A percentile compares a stretch with the other conserved stretches of the same genome.
phyloP scores from a whole-genome alignment of 2,329 filamentous ascomycete genomes.

The Pseudogymnoascus sp. region DNA sequence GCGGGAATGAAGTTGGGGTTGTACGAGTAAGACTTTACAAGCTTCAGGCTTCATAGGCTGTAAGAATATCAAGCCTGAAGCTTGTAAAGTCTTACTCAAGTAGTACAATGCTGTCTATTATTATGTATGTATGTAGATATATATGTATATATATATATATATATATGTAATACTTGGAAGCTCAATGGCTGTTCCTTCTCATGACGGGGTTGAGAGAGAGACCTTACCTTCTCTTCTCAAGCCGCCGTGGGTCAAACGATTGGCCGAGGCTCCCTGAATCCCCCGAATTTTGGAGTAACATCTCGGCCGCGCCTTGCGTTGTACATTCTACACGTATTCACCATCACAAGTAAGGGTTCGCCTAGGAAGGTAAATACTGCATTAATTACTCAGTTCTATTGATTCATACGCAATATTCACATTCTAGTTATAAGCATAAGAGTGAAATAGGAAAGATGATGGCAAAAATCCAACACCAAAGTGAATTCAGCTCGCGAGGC shows the following conservation, averaged over 20 bases:
- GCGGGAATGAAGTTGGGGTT: neutral
- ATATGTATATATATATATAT: neutral
- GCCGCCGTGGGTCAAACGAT: neutral
- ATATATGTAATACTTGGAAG: neutral
- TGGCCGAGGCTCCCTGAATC: slow-evolving; percentile 1
- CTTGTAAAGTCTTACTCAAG: neutral
- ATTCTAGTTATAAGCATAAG: neutral
- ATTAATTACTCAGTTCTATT: neutral
- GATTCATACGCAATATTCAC: neutral
- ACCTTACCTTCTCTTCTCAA: neutral
- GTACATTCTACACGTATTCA: neutral
- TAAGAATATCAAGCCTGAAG: neutral
- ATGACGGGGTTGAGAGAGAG: neutral
- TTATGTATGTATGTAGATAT: neutral
- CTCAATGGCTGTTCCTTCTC: neutral
- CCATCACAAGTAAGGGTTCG: neutral
- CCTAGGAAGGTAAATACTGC: neutral
- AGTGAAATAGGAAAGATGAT: neutral
- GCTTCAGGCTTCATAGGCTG: neutral
- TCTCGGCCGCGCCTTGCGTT: neutral
- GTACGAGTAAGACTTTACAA: neutral
- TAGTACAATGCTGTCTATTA: neutral
- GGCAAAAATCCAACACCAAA: neutral
- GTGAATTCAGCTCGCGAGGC: neutral
- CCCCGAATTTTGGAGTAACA: neutral